Conservation (phyloP, 2,329 filamentous ascomycete species). For the Geosmithia flava region DNA sequence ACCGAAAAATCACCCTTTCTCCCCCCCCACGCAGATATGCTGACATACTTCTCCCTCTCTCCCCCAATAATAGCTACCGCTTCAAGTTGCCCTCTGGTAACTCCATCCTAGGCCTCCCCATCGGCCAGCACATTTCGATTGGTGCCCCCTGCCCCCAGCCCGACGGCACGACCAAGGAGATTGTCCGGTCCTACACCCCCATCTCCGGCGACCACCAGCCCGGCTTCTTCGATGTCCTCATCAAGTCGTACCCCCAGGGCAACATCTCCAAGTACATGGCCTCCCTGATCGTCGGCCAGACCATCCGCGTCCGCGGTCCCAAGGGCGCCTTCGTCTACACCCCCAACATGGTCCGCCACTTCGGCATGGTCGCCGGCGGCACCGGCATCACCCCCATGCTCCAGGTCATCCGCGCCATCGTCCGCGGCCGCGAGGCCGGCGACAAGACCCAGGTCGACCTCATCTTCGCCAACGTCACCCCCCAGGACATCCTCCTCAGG, state of each 20-base stretch:
- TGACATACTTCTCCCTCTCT: neutral
- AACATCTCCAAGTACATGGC: slow-evolving; percentile 96
- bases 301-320: slow-evolving; percentile 82
- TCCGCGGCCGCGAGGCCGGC: slow-evolving; percentile 64
- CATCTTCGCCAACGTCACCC: slow-evolving; percentile 93
- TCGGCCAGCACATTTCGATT: slow-evolving; percentile 98
- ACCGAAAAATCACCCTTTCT: neutral
- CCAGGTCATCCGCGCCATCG: slow-evolving; percentile 85
- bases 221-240: slow-evolving; percentile 89
- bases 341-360: slow-evolving; percentile 90
- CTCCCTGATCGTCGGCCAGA: slow-evolving; percentile 68
- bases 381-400: slow-evolving; percentile 99
- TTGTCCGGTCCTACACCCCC: slow-evolving; percentile 85
- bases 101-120: slow-evolving; percentile 86
- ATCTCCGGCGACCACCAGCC: slow-evolving; percentile 81
- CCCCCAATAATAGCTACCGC: slow-evolving; percentile 54
- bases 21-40: neutral
- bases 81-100: slow-evolving; percentile 70
- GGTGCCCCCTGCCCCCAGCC: slow-evolving; percentile 58
- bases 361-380: slow-evolving; percentile 96
- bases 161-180: slow-evolving; percentile 66
- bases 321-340: slow-evolving; percentile 98
- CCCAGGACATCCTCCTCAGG: slow-evolving; percentile 83
- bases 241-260: slow-evolving; percentile 95
- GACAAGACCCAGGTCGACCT: slow-evolving; percentile 85